Base-by-base conservation (phyloP, 305 asterid genomes). In the Solanum hybrid region DNA sequence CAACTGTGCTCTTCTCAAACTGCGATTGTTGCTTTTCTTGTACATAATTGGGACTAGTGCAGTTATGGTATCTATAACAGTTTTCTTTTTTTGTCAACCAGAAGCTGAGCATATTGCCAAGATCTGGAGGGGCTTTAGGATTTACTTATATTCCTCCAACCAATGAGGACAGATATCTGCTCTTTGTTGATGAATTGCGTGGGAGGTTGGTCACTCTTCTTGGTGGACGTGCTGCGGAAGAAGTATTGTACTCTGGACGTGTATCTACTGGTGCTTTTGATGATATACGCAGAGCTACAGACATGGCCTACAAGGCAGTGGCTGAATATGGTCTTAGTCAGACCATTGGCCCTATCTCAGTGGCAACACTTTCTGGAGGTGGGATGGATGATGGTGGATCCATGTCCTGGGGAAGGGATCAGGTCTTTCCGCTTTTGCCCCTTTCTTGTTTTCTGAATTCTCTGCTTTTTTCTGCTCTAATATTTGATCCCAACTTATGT, bases 171-270 rank as follows among this genome's bases (percentile, higher is more conserved):
- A 92, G 99, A 93, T 97, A 98, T 92, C 93, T 98, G 96, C 98
- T 97, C 94, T 97, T 98, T 93, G 92, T 95, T 35, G 99, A 97
- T 89, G 98, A 97, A 93, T 91, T 98, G 94, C 98, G 98, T 11
- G 99, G 99, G 88, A 98, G 98, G 89, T 95, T 98, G 87, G 99
- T 97, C 84, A 96, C 99, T 89, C 99, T 98, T 89, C 98, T 98
- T 35, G 99, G 99, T 3, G 99, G 99, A 27, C 99, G 99, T 85
- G 99, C 99, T 73, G 99, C 99, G 7, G 99, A 98, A 91, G 99
- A 98, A 93, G 93, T 98, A 86, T 92, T 96, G 80, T 98, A 96
- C 92, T 93, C 95, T 71, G 99, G 99, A 60, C 99, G 99, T 90
- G 99, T 98, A 90, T 96, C 99, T 29, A 97, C 99, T 51, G 99